Base-by-base conservation (phyloP, 805 yeast species). In the Candida mattraensis region DNA sequence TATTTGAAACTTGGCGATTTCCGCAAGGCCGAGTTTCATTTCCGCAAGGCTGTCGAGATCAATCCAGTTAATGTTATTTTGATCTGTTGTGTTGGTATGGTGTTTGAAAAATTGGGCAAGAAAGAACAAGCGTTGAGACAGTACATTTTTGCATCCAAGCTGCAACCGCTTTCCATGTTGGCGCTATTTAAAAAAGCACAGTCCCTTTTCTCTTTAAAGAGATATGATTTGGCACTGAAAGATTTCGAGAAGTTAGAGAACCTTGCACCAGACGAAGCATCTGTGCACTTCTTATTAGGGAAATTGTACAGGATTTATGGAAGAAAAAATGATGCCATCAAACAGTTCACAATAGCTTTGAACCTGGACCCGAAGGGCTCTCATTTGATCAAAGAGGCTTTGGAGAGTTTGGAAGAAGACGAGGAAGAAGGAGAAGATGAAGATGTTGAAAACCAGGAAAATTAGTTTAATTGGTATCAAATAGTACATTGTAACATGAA, bases 71-170 rank as follows among this genome's bases (percentile, higher is more conserved):
- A 93, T 60, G 84, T 87, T 3, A 88, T 93, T 26, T 69, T 93
- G 50, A 77, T 87, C 3, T 89, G 96, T 57, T 91, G 97, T 60
- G 82, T 89, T 34, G 99, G 98, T 9, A 87, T 88, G 83, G 93
- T 88, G 20, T 66, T 86, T 34, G 98, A 91, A 53, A 84, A 83
- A 54, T 54, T 81, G 36, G 81, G 80, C 9, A 75, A 78, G 50
- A 70, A 71, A 44, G 80, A 75, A 11, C 74, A 80, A 40, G 98
- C 98, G 0, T 63, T 91, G 33, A 70, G 77, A 33, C 91, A 87
- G 55, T 93, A 87, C 56, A 84, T 83, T 28, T 64, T 83, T 50
- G 98, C 98, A 0, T 76, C 83, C 37, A 80, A 80, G 45, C 60
- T 91, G 26, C 96, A 89, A 56, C 96, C 97, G 6, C 64, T 76